These are phyloP conservation scores for Starmera pachycereana DNA, from an alignment of 805 yeast species.

Conservation along the genomic window DNA sequence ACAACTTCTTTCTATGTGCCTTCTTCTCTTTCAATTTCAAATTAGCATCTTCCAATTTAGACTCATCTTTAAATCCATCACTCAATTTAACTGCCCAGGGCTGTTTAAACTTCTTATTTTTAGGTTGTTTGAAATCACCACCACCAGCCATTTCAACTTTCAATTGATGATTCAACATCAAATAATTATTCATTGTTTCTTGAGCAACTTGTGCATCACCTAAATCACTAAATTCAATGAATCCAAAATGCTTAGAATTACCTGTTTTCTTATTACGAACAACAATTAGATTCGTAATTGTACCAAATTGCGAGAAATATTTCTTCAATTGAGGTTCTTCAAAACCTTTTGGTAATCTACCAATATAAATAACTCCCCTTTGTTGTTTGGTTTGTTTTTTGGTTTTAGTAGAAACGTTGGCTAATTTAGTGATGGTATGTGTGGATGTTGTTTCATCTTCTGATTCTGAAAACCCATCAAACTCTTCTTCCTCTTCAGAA, in stretches of 20 bases:
- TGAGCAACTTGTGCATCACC: conserved; percentile 84
- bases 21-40: no score
- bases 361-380: conserved; percentile 72
- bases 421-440: conserved; percentile 17
- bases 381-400: conserved; percentile 15
- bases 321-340: conserved; percentile 65
- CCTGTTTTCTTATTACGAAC: conserved; percentile 90
- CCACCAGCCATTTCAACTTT: conserved; percentile 54
- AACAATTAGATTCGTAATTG: conserved; percentile 62
- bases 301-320: conserved; percentile 89
- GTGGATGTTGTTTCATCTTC: conserved; percentile 10
- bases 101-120: conserved; percentile 22
- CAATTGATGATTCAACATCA: conserved; percentile 78
- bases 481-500: conserved; percentile 5
- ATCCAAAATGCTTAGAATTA: conserved; percentile 83
- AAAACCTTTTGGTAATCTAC: conserved; percentile 89
- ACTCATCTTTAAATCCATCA: no score
- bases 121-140: conserved; percentile 26
- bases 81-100: conserved; percentile 7
- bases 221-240: conserved; percentile 64
- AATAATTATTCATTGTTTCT: conserved; percentile 93
- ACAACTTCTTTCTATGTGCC: no score
- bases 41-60: no score
- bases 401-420: conserved; percentile 10
- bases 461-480: conserved; percentile 20